A percentile compares a stretch with the other conserved stretches of the same genome.
phyloP scores from a whole-genome alignment of 2,329 filamentous ascomycete species.

The Cytospora mali region DNA sequence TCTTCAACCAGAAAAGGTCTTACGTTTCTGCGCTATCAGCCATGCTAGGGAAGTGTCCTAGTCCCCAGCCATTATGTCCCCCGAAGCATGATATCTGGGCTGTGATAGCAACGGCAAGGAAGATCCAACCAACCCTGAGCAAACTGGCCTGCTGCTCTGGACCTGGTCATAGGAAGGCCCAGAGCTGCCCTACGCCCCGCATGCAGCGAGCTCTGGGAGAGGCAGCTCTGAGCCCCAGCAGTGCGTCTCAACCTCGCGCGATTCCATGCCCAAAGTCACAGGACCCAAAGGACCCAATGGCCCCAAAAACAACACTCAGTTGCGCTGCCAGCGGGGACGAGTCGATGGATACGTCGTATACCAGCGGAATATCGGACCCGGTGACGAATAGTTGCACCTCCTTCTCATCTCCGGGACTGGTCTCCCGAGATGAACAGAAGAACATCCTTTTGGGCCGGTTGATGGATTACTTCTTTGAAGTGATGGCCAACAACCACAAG shows the following conservation, averaged over 20 bases:
- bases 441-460: conserved; percentile 26
- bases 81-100: conserved; percentile 16
- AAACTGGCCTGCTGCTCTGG: conserved; percentile 2
- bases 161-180: background rate
- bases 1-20: background rate
- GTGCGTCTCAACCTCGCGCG: conserved; percentile 9
- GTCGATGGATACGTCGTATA: conserved; percentile 10
- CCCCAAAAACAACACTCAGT: background rate
- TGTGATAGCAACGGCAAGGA: conserved; percentile 17
- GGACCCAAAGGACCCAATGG: background rate
- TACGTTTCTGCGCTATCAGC: conserved; percentile 8
- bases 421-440: conserved; percentile 14
- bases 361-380: background rate
- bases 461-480: conserved; percentile 25
- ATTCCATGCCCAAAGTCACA: conserved; percentile 1
- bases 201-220: conserved; percentile 5
- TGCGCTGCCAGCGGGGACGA: background rate
- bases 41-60: background rate
- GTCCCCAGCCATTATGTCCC: conserved; percentile 2
- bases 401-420: background rate
- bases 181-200: conserved; percentile 12
- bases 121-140: conserved; percentile 9
- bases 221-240: conserved; percentile 9
- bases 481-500: background rate
- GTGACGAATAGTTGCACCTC: conserved; percentile 8